Evolutionary conservation across 2,329 filamentous ascomycete species (phyloP).

Genomic region (Colletotrichum sansevieriae): DNA sequence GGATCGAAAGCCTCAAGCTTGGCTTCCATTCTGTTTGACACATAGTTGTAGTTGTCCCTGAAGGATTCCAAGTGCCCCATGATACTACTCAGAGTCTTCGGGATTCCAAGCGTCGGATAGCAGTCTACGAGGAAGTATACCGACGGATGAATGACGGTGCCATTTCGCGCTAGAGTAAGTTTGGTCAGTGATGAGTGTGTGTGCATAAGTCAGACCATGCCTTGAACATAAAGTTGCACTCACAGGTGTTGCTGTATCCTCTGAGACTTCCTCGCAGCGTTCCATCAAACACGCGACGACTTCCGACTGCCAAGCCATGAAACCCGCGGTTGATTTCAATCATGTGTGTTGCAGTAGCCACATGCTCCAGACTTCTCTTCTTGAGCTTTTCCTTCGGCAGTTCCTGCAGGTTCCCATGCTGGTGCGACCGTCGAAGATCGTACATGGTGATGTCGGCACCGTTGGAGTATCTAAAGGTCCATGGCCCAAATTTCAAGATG

Average conservation of each 20-base stretch:
- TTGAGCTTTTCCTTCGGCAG: constrained; percentile 8
- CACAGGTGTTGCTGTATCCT: not conserved
- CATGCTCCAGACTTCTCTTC: not conserved
- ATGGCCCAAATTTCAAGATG: not conserved
- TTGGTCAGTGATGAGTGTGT: not conserved
- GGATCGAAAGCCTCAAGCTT: not conserved
- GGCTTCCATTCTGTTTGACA: not conserved
- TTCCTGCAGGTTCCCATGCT: constrained; percentile 27
- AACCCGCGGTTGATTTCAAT: constrained; percentile 20
- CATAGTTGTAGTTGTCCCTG: not conserved
- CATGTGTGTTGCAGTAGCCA: constrained; percentile 12
- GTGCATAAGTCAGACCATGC: not conserved
- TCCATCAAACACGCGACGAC: not conserved
- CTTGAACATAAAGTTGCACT: not conserved
- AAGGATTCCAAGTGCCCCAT: constrained; percentile 9
- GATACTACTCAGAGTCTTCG: not conserved
- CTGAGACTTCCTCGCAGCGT: not conserved
- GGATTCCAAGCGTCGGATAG: constrained; percentile 23
- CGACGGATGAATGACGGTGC: constrained; percentile 34
- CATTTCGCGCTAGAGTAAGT: constrained; percentile 1
- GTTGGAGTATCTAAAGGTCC: constrained; percentile 28
- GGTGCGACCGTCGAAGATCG: constrained; percentile 23
- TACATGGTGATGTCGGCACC: constrained; percentile 24
- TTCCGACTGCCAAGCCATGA: not conserved
- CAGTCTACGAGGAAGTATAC: constrained; percentile 36